Evolutionary conservation across 768 basidiomycete genomes (phyloP).

Genomic region (Russula lepida): DNA sequence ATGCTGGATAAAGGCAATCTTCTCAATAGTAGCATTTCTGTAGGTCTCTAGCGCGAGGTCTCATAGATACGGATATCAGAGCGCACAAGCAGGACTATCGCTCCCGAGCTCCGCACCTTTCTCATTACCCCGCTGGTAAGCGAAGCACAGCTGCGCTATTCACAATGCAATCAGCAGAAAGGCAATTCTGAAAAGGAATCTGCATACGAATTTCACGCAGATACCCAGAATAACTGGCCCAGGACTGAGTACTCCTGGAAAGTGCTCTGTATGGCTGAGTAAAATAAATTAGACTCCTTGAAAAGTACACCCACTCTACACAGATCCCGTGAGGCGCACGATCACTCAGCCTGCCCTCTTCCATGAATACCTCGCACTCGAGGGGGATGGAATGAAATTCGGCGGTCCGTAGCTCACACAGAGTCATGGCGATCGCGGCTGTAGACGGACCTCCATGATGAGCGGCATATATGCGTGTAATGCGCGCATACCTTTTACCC

Average conservation of each 20-base stretch:
- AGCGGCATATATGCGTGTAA: not conserved
- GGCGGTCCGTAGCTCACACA: conserved; percentile 20
- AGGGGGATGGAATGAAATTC: conserved; percentile 17
- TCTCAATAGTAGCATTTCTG: conserved; percentile 20
- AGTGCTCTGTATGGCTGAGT: conserved; percentile 9
- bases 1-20: conserved; percentile 17
- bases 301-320: conserved; percentile 14
- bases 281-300: not conserved
- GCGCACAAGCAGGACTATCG: too few relatives aligned
- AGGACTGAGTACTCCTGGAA: conserved; percentile 20
- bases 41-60: conserved; percentile 19
- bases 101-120: conserved; percentile 4
- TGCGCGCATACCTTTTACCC: conserved; percentile 16
- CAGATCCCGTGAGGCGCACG: conserved; percentile 11
- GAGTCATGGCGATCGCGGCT: conserved; percentile 21
- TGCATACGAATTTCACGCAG: conserved; percentile 20
- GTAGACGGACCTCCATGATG: not conserved
- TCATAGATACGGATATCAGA: not conserved
- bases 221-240: conserved; percentile 23
- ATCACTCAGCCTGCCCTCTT: not conserved
- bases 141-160: conserved; percentile 19
- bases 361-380: conserved; percentile 16
- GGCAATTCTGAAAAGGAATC: not conserved
- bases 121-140: conserved; percentile 18
- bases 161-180: not conserved